Percentiles rank a stretch among this genome's conserved stretches.
phyloP scores from a whole-genome alignment of 2,329 filamentous ascomycete genomes.

The Apiospora arundinis region DNA sequence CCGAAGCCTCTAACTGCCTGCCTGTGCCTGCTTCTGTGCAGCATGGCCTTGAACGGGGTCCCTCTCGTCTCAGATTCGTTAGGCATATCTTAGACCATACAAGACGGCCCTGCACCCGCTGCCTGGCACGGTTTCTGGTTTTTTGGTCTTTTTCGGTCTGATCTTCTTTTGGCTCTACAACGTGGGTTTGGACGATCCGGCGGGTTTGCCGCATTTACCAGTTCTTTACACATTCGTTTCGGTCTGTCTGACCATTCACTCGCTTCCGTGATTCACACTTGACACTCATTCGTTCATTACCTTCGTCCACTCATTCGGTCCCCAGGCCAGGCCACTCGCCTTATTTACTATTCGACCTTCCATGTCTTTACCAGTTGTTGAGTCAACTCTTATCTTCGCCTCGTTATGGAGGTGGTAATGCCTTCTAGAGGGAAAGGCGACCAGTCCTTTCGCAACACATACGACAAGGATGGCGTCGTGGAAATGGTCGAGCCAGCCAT shows the following conservation, averaged over 20 bases:
- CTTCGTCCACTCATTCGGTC: constrained; percentile 14
- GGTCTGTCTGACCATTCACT: constrained; percentile 14
- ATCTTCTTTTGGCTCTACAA: constrained; percentile 15
- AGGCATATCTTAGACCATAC: constrained; percentile 19
- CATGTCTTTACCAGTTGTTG: constrained; percentile 19
- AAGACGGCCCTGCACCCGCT: constrained; percentile 6
- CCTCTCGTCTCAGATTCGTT: constrained; percentile 16
- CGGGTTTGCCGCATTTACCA: constrained; percentile 7
- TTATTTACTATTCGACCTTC: not conserved
- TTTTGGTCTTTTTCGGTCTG: not conserved
- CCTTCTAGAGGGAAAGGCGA: constrained; percentile 33
- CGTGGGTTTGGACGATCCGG: constrained; percentile 17
- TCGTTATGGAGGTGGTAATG: constrained; percentile 36
- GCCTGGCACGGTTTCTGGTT: constrained; percentile 1
- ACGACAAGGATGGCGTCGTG: constrained; percentile 32
- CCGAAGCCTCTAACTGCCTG: not conserved
- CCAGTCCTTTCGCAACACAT: constrained; percentile 34
- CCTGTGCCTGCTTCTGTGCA: not conserved
- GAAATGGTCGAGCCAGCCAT: constrained; percentile 16
- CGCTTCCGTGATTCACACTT: constrained; percentile 10
- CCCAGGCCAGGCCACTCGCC: not conserved
- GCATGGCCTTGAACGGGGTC: constrained; percentile 9
- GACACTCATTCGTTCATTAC: constrained; percentile 8
- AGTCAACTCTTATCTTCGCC: constrained; percentile 20
- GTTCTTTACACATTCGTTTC: constrained; percentile 12